Percentiles rank a stretch among this genome's conserved stretches.
These are phyloP conservation scores for Pseudopyricularia cyperi DNA, from an alignment of 2,329 filamentous ascomycete genomes.

Conservation along the genomic window DNA sequence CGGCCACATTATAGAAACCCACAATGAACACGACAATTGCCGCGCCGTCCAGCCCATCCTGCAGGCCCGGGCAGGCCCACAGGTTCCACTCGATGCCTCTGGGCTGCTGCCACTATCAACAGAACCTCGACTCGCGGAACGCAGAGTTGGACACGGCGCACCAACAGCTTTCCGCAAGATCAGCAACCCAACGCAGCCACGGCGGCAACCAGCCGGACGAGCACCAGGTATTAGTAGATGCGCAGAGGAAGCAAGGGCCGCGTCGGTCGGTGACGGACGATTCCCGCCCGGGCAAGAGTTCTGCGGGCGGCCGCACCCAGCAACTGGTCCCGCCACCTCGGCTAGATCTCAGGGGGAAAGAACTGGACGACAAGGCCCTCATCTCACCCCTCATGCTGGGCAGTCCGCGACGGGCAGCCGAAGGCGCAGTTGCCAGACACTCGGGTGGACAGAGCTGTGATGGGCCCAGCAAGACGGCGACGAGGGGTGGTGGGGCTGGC, in stretches of 20 bases:
- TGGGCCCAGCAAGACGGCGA: too few relatives aligned
- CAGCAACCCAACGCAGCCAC: not conserved
- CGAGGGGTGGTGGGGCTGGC: too few relatives aligned
- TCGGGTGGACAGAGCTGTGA: too few relatives aligned
- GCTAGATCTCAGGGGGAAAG: not conserved
- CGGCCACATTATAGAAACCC: too few relatives aligned
- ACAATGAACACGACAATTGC: not conserved
- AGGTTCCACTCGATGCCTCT: not conserved
- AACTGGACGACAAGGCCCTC: not conserved
- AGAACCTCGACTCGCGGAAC: too few relatives aligned
- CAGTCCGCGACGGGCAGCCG: too few relatives aligned
- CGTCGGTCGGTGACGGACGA: not conserved
- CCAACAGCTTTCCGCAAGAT: not conserved
- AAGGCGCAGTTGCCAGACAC: too few relatives aligned
- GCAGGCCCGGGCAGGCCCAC: not conserved
- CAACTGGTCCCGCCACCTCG: not conserved
- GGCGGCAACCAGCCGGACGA: too few relatives aligned
- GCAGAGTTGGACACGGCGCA: not conserved
- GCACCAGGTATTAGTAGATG: too few relatives aligned
- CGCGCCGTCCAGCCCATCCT: not conserved
- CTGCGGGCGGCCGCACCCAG: not conserved
- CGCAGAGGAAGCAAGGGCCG: too few relatives aligned
- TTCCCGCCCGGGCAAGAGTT: not conserved
- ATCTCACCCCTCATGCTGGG: not conserved
- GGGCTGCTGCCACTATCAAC: not conserved